A percentile compares a stretch with the other conserved stretches of the same genome.
Evolutionary conservation across 257 asterid genomes (phyloP).

Genomic region (Nicotiana tabacum): DNA sequence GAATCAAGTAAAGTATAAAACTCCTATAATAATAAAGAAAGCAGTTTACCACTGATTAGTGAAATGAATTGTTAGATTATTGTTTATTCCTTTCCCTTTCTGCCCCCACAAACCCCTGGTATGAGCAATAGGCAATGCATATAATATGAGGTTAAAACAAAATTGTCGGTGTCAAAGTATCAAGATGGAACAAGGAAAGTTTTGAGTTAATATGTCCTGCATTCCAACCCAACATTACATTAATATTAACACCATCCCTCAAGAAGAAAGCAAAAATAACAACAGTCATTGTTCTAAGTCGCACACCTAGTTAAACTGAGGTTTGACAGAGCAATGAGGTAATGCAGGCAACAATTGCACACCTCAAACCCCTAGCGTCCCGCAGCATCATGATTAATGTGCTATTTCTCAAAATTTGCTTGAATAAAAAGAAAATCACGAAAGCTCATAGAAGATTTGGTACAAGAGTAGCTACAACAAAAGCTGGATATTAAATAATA

Average conservation of each 20-base stretch:
- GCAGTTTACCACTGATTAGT: neutral
- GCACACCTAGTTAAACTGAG: neutral
- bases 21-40: neutral
- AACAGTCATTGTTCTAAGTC: neutral
- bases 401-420: neutral
- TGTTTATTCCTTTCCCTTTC: neutral
- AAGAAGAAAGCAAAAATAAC: neutral
- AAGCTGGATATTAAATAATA: neutral
- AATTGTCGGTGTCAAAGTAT: neutral
- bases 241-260: neutral
- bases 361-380: neutral
- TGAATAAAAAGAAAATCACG: neutral
- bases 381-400: neutral
- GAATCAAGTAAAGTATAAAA: neutral
- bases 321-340: neutral
- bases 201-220: neutral
- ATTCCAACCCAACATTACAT: neutral
- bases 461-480: neutral
- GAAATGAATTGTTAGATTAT: neutral
- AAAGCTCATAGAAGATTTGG: neutral
- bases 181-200: neutral
- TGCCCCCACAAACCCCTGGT: neutral
- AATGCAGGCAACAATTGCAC: neutral
- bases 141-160: neutral
- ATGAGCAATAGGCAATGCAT: neutral